A percentile compares a stretch with the other conserved stretches of the same genome.
These are phyloP conservation scores for Ceratobasidium sp. DNA, from an alignment of 1,284 basidiomycete genomes.

Conservation along the genomic window DNA sequence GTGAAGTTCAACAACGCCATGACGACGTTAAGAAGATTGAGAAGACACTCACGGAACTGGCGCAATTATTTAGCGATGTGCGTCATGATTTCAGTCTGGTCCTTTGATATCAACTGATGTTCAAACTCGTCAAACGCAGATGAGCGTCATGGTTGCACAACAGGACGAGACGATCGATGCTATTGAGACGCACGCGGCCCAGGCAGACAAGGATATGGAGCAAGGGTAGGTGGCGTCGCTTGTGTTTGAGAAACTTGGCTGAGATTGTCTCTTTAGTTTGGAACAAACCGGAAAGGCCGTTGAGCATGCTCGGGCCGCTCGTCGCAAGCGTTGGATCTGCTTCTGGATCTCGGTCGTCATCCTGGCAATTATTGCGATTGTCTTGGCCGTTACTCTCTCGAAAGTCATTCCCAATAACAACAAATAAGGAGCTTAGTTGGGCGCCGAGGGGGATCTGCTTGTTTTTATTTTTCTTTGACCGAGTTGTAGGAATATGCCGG, in stretches of 20 bases:
- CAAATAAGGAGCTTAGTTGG: background rate
- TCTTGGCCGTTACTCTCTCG: slow-evolving; percentile 27
- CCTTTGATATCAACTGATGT: slow-evolving; percentile 13
- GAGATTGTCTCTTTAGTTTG: slow-evolving; percentile 53
- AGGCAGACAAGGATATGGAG: slow-evolving; percentile 72
- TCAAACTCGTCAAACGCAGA: slow-evolving; percentile 53
- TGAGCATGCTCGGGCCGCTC: slow-evolving; percentile 74
- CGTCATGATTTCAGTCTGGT: slow-evolving; percentile 37
- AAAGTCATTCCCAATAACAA: slow-evolving; percentile 22
- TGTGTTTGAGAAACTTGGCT: slow-evolving; percentile 8
- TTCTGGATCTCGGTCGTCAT: slow-evolving; percentile 56
- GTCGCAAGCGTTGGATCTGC: slow-evolving; percentile 84
- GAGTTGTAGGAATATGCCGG: slow-evolving; percentile 18
- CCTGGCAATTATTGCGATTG: slow-evolving; percentile 32
- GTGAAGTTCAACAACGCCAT: slow-evolving; percentile 91
- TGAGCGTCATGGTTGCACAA: slow-evolving; percentile 79
- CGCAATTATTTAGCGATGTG: slow-evolving; percentile 87
- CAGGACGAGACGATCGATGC: slow-evolving; percentile 76
- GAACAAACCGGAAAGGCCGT: slow-evolving; percentile 76
- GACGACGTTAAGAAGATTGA: slow-evolving; percentile 89
- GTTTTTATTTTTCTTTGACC: background rate
- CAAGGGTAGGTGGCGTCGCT: slow-evolving; percentile 62
- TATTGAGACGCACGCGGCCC: slow-evolving; percentile 67
- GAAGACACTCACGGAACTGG: slow-evolving; percentile 84
- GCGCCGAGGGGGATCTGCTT: background rate